Evolutionary conservation across 805 yeast genomes (phyloP), one percentile per base, ranked within the genome.

Genomic region (Candida broadrunensis): DNA sequence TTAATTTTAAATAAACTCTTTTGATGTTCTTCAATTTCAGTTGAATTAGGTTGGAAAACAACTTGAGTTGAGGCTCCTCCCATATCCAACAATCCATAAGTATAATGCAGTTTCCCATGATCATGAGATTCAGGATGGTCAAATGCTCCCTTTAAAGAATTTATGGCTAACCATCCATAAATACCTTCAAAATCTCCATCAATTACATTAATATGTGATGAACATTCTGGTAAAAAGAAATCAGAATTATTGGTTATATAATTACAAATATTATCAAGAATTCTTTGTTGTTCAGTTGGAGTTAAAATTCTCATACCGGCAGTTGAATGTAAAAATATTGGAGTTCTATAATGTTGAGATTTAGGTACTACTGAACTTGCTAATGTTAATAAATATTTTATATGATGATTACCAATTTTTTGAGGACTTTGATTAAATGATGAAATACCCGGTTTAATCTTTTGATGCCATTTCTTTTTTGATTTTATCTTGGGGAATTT

Each of bases 51-150:
- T 55, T 73, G 78, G 49, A 81, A 81, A 3, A 80, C 80, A 16
- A 82, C 76, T 52, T 82, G 87, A 0, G 84, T 77, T 1, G 81
- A 76, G 0, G 83, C 82, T 0, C 84, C 85, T 9, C 85, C 85
- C 80, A 80, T 73, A 45, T 79, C 82, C 29, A 80, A 56, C 13
- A 80, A 53, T 0, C 87, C 88, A 44, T 71, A 79, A 0, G 85
- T 74, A 11, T 68, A 56, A 41, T 70, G 72, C 35, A 61, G 60
- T 34, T 70, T 64, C 5, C 77, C 78, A 39, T 69, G 75, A 25
- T 67, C 53, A 35, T 67, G 73, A 4, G 52, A 47, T 9, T 47
- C 50, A 1, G 70, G 69, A n/a, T 55, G 39, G 29, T 63, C 68
- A 26, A 78, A 60, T 0, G 77, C 53, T 1, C 78, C 78, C 21